Base-by-base conservation (phyloP, 176 grass and related monocot genomes). In the Eleusine indica region DNA sequence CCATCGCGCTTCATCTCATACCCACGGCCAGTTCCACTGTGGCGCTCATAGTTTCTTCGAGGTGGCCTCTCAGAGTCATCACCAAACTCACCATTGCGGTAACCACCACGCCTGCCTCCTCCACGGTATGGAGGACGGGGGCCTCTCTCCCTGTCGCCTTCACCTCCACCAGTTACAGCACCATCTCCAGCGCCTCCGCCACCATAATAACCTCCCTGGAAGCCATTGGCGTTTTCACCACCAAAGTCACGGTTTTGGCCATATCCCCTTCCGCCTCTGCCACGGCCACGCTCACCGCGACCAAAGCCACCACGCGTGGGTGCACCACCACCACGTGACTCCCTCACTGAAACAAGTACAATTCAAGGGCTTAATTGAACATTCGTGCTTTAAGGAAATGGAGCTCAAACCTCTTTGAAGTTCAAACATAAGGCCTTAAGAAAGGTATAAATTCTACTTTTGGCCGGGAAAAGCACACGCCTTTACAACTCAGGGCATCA, bases 1-100 rank as follows among this genome's bases (percentile, higher is more conserved):
- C 95, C 95, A 58, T 91, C 86, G 6, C 92, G 95, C 41, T 92
- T 94, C 87, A 94, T 61, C 54, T 92, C 95, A 58, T 91, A 89
- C 0, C 88, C 91, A 4, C 52, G 92, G 32, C 90, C 95, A 66
- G 95, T 98, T 16, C 95, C 90, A 4, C 95, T 95, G 74, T 89
- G 92, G n/a, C 92, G 88, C 63, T 98, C 92, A 66, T 91, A 88
- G 37, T 78, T 81, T 32, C 95, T 98, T 44, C 91, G 53, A 35
- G 84, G 90, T 25, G 82, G 82, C 41, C 88, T 91, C 71, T 89
- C 88, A 80, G 62, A 84, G 29, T 87, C 88, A 49, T 84, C 89
- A 71, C 81, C 89, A 75, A 77, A 89, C 30, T 88, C 92, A 46
- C 81, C 80, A 32, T 88, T 88, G 13, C 90, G 75, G 57, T 88